Evolutionary conservation across 371 early-diverging fungal genomes (phyloP), one percentile per base, ranked within the genome.

Genomic region (Synchytrium microbalum): DNA sequence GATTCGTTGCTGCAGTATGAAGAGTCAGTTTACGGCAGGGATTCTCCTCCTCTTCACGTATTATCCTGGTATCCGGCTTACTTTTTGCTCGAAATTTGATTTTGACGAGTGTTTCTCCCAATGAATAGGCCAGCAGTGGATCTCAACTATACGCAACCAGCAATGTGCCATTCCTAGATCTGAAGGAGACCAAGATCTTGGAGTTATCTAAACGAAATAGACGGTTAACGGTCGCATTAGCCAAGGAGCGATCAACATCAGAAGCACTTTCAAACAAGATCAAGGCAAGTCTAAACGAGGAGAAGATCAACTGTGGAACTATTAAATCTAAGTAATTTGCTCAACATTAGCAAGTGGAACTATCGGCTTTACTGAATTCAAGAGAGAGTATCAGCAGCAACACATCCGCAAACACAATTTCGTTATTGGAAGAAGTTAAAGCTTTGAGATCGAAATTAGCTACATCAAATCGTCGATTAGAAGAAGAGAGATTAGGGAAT

Each of bases 161-260:
- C 46, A 5, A 38, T 5, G 10, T 19, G 46, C 19, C 46, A 38
- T 38, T 38, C 46, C 5, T 38, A 24, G 56, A 55, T 28, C 24
- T 55, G 24, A 55, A 61, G 16, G 70, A 70, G 32, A 64, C 68
- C 28, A 75, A 70, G 57, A 67, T 75, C 26, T 69, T 72, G 24
- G 69, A 72, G 46, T 64, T 75, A 31, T 64, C 72, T 3, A 75
- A 75, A 63, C 72, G 72, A 64, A 64, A 68, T 29, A 27, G 75
- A 13, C 30, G 62, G 2, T 33, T 75, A 63, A 75, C 68, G 23
- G 61, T 72, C 3, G 70, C 74, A 1, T 55, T 66, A 10, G 74
- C 69, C 57, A 58, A 64, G 1, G 74, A 74, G 59, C 61, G 64
- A 52, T 31, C 32, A 24, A 13, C 59, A 24, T 69, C 68, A 30